Conservation (phyloP, 306 rosid species). For the Fragaria ananassa region DNA sequence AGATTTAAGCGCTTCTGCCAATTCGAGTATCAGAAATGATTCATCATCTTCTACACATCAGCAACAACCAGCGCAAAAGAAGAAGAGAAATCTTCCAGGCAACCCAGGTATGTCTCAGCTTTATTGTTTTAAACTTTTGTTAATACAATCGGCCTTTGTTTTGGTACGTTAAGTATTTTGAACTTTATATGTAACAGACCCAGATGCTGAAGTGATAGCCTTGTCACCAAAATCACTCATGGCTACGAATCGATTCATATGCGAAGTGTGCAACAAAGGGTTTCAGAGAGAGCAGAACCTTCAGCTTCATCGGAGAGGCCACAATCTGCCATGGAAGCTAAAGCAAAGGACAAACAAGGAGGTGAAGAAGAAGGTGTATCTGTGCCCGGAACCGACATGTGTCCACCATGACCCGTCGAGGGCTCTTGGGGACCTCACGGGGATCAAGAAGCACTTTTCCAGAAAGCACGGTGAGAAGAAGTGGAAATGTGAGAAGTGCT, state of each 20-base stretch:
- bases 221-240: constrained; percentile 64
- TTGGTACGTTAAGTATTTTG: constrained; percentile 3
- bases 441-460: constrained; percentile 83
- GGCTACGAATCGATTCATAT: constrained; percentile 73
- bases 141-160: neutral
- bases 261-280: constrained; percentile 86
- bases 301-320: constrained; percentile 88
- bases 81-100: constrained; percentile 78
- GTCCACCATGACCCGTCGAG: constrained; percentile 82
- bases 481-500: constrained; percentile 91
- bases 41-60: constrained; percentile 51
- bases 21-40: constrained; percentile 48
- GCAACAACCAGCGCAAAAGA: constrained; percentile 49
- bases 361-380: constrained; percentile 66
- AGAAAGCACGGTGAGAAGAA: constrained; percentile 94
- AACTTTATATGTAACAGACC: constrained; percentile 42
- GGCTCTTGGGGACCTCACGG: constrained; percentile 90
- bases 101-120: constrained; percentile 59
- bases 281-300: constrained; percentile 89
- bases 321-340: constrained; percentile 88
- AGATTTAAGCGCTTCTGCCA: constrained; percentile 55
- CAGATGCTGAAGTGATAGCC: constrained; percentile 88
- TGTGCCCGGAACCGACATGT: constrained; percentile 71
- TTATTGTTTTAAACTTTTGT: neutral
- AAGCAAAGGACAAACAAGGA: constrained; percentile 64